These are phyloP conservation scores for Cladosporium sp. DNA, from an alignment of 2,329 filamentous ascomycete genomes.

Conservation along the genomic window DNA sequence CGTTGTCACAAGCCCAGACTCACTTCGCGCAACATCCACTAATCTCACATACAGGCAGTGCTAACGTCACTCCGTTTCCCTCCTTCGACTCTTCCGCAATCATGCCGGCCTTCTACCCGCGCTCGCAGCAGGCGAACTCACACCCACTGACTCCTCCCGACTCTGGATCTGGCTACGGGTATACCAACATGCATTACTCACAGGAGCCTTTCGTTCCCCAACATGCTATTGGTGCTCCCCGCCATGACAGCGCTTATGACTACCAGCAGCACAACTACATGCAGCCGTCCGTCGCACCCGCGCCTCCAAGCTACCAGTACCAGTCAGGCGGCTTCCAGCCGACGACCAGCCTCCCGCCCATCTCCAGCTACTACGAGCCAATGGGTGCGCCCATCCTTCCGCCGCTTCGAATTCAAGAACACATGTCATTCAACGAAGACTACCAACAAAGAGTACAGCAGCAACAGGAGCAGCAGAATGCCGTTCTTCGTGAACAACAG, in stretches of 20 bases:
- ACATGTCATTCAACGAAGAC: constrained; percentile 40
- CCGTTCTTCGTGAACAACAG: constrained; percentile 38
- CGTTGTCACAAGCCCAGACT: constrained; percentile 15
- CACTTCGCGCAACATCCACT: constrained; percentile 11
- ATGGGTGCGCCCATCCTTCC: constrained; percentile 48
- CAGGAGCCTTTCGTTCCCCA: constrained; percentile 46
- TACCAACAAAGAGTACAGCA: constrained; percentile 42
- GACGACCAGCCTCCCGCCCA: constrained; percentile 37
- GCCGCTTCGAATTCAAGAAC: constrained; percentile 47
- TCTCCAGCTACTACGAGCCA: constrained; percentile 45
- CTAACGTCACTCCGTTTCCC: constrained; percentile 43
- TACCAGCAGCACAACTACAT: constrained; percentile 49
- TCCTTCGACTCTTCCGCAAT: constrained; percentile 39
- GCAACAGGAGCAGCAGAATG: constrained; percentile 41
- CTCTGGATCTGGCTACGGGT: constrained; percentile 42
- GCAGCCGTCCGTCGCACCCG: constrained; percentile 38
- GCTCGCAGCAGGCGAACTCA: constrained; percentile 40
- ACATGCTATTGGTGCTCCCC: constrained; percentile 35
- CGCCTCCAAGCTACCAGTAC: constrained; percentile 34
- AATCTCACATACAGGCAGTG: constrained; percentile 5
- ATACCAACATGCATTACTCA: constrained; percentile 46
- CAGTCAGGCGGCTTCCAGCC: constrained; percentile 24
- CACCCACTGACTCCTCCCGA: constrained; percentile 53
- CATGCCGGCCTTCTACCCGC: constrained; percentile 55
- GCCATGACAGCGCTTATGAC: constrained; percentile 47